Base-by-base conservation (phyloP, 2,329 filamentous ascomycete species). In the Colletotrichum kahawae region DNA sequence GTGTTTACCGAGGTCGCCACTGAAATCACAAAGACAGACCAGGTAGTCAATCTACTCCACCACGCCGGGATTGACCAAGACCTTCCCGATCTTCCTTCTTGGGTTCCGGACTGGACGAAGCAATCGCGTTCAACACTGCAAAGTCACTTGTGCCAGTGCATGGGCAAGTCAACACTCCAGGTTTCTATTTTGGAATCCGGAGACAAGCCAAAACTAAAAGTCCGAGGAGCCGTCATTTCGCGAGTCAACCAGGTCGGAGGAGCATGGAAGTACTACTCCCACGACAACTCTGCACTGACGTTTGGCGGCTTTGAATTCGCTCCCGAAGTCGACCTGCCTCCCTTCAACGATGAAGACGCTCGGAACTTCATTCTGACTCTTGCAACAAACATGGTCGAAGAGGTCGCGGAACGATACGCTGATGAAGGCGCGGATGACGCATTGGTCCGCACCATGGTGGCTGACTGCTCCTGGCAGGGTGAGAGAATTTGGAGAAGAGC, bases 31-130 rank as follows among this genome's bases (percentile, higher is more conserved):
- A n/a, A 43, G 1, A 18, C 24, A 2, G 27, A 36, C 7, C 31
- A n/a, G 9, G 48, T 29, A 9, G 16, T n/a, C 0, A 34, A 60
- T 16, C n/a, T 74, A 2, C 33, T 74, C 2, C 71, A 70, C 2
- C 67, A 74, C 18, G 71, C 71, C 1, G 71, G 71, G 34, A n/a
- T 70, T 4, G 43, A 74, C 18, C 71, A 70, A 33, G 16, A 18
- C 4, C 34, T 74, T 14, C 12, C 33, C 4, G 29, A 43, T 3
- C 33, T 74, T 16, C 66, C 71, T 8, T 74, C 66, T 5, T 74
- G 66, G 71, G 71, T 69, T 4, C 66, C 71, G 1, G 71, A 74
- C 59, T 74, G 71, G 71, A 65, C 71, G 8, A 59, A 36, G 48
- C 71, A 70, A n/a, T 74, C 71, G 0, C 43, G 66, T 3, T 70